These are phyloP conservation scores for Fonsecaea multimorphosa DNA, from an alignment of 2,329 filamentous ascomycete species.

Conservation along the genomic window DNA sequence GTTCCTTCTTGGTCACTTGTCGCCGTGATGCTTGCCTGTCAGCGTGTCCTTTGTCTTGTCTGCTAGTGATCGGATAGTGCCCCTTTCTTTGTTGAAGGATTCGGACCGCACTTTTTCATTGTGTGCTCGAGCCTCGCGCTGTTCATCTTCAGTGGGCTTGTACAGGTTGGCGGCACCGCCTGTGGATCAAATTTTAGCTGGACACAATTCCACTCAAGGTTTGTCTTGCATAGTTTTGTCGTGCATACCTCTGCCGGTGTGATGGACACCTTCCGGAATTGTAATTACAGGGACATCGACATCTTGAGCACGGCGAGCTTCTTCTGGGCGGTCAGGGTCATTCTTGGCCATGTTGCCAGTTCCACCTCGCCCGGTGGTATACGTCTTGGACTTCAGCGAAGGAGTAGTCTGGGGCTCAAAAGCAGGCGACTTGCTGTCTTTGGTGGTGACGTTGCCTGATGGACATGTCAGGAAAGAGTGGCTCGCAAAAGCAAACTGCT, in stretches of 20 bases:
- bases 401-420: constrained; percentile 78
- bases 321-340: constrained; percentile 67
- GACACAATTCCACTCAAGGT: neutral
- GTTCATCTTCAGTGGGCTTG: constrained; percentile 40
- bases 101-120: constrained; percentile 42
- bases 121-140: constrained; percentile 42
- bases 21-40: constrained; percentile 16
- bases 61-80: constrained; percentile 51
- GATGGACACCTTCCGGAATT: constrained; percentile 50
- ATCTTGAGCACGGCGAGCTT: constrained; percentile 82
- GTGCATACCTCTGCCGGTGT: constrained; percentile 52
- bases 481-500: neutral
- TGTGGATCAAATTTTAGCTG: constrained; percentile 22
- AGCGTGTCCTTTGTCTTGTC: constrained; percentile 60
- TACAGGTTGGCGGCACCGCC: constrained; percentile 41
- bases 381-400: constrained; percentile 78
- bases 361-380: constrained; percentile 89
- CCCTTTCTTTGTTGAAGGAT: constrained; percentile 39
- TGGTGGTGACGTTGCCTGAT: constrained; percentile 68
- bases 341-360: constrained; percentile 85
- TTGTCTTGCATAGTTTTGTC: constrained; percentile 40
- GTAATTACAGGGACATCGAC: constrained; percentile 63
- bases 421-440: constrained; percentile 55
- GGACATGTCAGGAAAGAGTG: constrained; percentile 2
- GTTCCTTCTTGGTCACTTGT: neutral